phyloP scores from a whole-genome alignment of 1,284 basidiomycete species.

The Peniophora sp. region DNA sequence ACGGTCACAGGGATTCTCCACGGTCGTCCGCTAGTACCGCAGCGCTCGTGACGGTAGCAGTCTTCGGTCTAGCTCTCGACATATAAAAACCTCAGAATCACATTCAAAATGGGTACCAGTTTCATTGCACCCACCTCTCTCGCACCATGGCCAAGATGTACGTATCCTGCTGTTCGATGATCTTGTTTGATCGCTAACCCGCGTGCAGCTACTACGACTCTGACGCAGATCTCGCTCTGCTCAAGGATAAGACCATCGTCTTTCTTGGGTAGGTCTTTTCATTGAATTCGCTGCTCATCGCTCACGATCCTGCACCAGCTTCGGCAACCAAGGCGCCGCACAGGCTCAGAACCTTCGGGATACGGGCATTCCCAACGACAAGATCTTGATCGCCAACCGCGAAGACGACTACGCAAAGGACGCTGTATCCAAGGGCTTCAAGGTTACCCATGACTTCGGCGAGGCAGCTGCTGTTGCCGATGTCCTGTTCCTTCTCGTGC shows the following conservation, averaged over 20 bases:
- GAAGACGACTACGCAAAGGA: conserved; percentile 49
- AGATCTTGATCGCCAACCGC: conserved; percentile 52
- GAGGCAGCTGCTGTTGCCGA: conserved; percentile 52
- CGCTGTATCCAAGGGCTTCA: conserved; percentile 49
- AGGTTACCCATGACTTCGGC: conserved; percentile 46
- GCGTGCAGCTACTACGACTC: conserved; percentile 48
- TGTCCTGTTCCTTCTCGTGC: conserved; percentile 54
- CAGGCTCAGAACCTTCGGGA: conserved; percentile 63
- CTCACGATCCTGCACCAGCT: conserved; percentile 28
- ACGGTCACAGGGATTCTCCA: no score
- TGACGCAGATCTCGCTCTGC: conserved; percentile 42
- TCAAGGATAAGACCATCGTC: conserved; percentile 47
- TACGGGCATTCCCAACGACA: conserved; percentile 52
- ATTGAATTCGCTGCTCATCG: neutral
- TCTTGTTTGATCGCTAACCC: neutral
- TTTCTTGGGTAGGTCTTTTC: conserved; percentile 42
- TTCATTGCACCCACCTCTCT: no score
- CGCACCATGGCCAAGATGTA: conserved; percentile 30
- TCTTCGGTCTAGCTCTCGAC: no score
- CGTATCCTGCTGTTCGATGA: neutral
- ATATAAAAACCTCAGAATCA: no score
- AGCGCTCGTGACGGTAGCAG: no score
- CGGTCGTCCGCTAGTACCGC: no score
- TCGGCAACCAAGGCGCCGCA: conserved; percentile 61
- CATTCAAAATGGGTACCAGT: no score